phyloP scores from a whole-genome alignment of 495 filamentous ascomycete species.

The Penicillium argentinense region DNA sequence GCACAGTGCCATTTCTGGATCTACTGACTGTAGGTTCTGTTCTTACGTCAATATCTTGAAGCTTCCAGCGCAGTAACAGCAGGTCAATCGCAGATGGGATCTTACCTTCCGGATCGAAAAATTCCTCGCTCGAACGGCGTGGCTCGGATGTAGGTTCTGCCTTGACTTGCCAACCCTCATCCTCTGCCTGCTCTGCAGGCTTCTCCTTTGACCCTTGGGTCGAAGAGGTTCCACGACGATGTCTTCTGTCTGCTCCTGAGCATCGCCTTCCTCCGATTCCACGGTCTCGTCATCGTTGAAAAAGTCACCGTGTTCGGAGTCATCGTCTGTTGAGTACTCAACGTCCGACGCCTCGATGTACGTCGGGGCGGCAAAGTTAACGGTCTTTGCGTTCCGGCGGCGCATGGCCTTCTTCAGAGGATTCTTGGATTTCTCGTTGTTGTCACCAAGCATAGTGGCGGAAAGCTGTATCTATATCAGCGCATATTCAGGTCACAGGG shows the following conservation, averaged over 20 bases:
- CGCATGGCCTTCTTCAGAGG: conserved; percentile 87
- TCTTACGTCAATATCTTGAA: conserved; percentile 8
- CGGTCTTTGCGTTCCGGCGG: conserved; percentile 82
- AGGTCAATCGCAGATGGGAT: too few species aligned
- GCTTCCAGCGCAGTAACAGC: too few species aligned
- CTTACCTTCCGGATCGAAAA: conserved; percentile 52
- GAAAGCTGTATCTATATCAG: conserved; percentile 66
- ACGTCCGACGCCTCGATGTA: conserved; percentile 89
- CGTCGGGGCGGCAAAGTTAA: conserved; percentile 82
- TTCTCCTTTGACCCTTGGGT: conserved; percentile 41
- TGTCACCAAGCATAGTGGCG: conserved; percentile 90
- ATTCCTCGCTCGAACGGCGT: conserved; percentile 63
- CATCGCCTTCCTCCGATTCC: conserved; percentile 43
- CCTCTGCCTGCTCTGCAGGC: conserved; percentile 31
- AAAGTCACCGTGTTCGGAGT: conserved; percentile 56
- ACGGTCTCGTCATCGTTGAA: conserved; percentile 53
- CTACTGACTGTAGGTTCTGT: conserved; percentile 59
- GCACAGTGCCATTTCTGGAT: conserved; percentile 79
- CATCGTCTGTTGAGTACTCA: conserved; percentile 89
- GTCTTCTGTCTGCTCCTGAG: conserved; percentile 37
- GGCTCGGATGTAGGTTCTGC: conserved; percentile 37
- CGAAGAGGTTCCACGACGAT: conserved; percentile 50
- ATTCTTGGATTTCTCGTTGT: conserved; percentile 84
- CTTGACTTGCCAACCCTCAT: conserved; percentile 20
- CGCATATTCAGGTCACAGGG: background rate